These are phyloP conservation scores for Mycena indigotica DNA, from an alignment of 768 basidiomycete species.

Conservation along the genomic window DNA sequence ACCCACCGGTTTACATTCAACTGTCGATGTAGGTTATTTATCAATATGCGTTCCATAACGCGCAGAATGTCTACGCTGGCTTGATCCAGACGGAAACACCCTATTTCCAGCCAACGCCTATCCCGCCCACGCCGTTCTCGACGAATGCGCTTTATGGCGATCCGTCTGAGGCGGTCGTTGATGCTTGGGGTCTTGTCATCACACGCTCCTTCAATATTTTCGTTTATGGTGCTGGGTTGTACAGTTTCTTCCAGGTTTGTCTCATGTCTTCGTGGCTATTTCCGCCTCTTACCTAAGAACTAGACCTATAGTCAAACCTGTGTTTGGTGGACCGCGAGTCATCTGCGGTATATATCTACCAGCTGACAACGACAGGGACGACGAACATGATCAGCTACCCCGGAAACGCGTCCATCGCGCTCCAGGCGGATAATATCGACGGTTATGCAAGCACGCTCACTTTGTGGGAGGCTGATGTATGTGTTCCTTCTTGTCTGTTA, in stretches of 20 bases:
- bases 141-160: conserved; percentile 38
- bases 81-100: conserved; percentile 58
- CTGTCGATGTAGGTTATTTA: conserved; percentile 39
- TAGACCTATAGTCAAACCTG: neutral
- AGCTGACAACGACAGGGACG: conserved; percentile 50
- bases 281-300: neutral
- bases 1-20: neutral
- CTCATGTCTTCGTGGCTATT: no score
- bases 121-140: conserved; percentile 44
- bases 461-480: conserved; percentile 27
- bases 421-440: conserved; percentile 39
- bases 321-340: conserved; percentile 35
- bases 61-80: conserved; percentile 52
- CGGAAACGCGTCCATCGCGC: conserved; percentile 34
- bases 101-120: conserved; percentile 52
- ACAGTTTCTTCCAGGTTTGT: conserved; percentile 54
- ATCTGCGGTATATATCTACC: conserved; percentile 46
- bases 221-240: conserved; percentile 54
- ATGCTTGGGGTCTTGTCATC: conserved; percentile 48
- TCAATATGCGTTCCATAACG: conserved; percentile 40
- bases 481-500: neutral
- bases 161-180: conserved; percentile 9
- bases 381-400: conserved; percentile 44
- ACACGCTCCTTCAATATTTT: conserved; percentile 43
- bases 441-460: conserved; percentile 48